Base-by-base conservation (phyloP, 352 stramenopile species). In the Globisporangium cystogenes region DNA sequence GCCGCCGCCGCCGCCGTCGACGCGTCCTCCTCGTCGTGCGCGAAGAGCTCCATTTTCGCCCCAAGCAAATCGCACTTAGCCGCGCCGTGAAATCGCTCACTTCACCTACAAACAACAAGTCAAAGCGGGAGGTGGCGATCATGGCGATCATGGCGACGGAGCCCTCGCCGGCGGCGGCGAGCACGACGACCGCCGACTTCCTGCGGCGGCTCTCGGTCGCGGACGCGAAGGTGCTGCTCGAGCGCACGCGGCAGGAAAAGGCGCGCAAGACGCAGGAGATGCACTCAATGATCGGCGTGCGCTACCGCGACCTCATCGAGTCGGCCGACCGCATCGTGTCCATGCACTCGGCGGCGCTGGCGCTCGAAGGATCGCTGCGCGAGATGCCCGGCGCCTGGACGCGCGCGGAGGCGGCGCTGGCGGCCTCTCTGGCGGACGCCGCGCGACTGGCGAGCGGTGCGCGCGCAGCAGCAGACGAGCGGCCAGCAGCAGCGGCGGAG, bases 231-330 rank as follows among this genome's bases (percentile, higher is more conserved):
- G 76, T 93, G 21, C 53, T 95, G 46, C 68, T 95, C 6, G 79
- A 93, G 39, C 68, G 69, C 24, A 91, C 81, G n/a, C 76, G 70
- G 76, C 90, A 86, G 47, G 82, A 93, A 59, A 93, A 92, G 57
- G 81, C 90, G 59, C 74, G 70, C 51, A 96, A 95, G 67, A 90
- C 84, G 23, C 82, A 89, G 58, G 84, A 96, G 57, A 93, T 97
- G 82, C 88, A 96, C 57, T 87, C 87, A 55, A 97, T 97, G 87
- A 96, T 97, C 35, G 82, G 89, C 37, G 92, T 95, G 37, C 67
- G 89, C 5, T 97, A 97, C 46, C 87, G 93, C 29, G 88, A 97
- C 55, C 69, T 97, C 14, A 97, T 97, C 58, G 87, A 97, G 54
- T 96, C 89, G 31, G 90, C 90, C 1, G 90, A 97, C 67, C 90